Base-by-base conservation (phyloP, 768 basidiomycete species). In the Lactarius trivialis region DNA sequence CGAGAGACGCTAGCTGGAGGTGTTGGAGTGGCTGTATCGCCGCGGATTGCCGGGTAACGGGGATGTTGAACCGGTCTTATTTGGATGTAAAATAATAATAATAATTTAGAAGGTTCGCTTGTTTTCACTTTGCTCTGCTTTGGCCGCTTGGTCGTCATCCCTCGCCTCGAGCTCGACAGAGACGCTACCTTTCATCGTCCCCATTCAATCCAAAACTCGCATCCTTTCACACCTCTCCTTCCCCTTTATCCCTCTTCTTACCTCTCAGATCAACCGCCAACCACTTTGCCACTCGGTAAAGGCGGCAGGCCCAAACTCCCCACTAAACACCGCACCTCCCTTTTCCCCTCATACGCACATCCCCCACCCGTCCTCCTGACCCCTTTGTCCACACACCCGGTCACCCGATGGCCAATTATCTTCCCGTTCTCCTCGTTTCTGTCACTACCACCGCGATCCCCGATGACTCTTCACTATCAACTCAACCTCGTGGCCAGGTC, bases 401-500 rank as follows among this genome's bases (percentile, higher is more conserved):
- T 8, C 8, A 21, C 7, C 43, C 43, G 74, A 86, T 86, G 85
- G 78, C 86, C 56, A 81, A 81, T 74, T 88, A 86, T 68, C 80
- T 88, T 28, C 87, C 89, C 54, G 82, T 86, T 69, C 79, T 88
- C 17, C 80, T 88, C 58, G 80, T 84, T 57, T 85, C 87, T 17
- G 82, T 85, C 55, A 76, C 78, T 43, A 78, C 82, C 59, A 84
- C 80, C 68, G 72, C 72, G 48, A 69, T 78, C 37, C 72, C 81
- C 26, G 91, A 93, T 76, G 91, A 92, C 77, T 84, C 85, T 2
- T 81, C 86, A 54, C 78, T 97, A 59, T 85, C 86, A n/a, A 89
- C 90, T 53, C 82, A 89, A 15, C 91, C 96, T 28, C 85, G 85
- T 43, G 92, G 89, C 56, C 95, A 96, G 79, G 96, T 99, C 71